Evolutionary conservation across 1,284 basidiomycete genomes (phyloP).

Genomic region (Pholiota adiposa): DNA sequence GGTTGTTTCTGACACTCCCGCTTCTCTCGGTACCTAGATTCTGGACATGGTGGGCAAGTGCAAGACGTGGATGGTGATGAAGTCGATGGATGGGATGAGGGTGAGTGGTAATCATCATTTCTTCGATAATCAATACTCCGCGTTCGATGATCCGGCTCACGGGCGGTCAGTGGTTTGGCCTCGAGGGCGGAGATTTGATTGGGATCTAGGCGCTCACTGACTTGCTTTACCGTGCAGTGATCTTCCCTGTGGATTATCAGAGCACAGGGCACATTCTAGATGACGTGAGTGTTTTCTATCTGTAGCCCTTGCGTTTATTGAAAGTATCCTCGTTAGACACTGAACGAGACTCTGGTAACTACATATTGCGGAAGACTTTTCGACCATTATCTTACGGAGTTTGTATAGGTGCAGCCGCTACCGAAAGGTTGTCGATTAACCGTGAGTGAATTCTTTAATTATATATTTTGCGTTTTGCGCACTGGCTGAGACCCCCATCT

Average conservation of each 20-base stretch:
- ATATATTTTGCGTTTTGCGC: background rate
- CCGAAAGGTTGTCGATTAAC: conserved; percentile 71
- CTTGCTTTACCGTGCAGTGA: conserved; percentile 39
- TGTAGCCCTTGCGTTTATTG: background rate
- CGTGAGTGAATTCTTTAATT: conserved; percentile 42
- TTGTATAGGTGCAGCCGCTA: conserved; percentile 54
- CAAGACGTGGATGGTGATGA: conserved; percentile 74
- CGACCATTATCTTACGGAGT: conserved; percentile 7
- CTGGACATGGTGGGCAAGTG: conserved; percentile 86
- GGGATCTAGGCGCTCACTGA: background rate
- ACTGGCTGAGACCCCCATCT: background rate
- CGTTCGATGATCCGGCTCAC: background rate
- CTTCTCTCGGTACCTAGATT: conserved; percentile 46
- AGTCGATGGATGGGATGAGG: conserved; percentile 71
- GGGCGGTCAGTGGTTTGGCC: background rate
- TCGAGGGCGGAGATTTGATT: background rate
- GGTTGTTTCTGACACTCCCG: background rate
- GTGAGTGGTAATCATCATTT: conserved; percentile 30
- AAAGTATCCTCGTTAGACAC: conserved; percentile 42
- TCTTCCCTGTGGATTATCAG: conserved; percentile 81
- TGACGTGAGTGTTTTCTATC: conserved; percentile 56
- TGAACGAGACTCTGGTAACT: conserved; percentile 67
- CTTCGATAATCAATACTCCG: background rate
- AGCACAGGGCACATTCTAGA: conserved; percentile 72
- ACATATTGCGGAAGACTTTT: background rate